phyloP scores from a whole-genome alignment of 164 flowering plant genomes.

The Stephania cephalantha region DNA sequence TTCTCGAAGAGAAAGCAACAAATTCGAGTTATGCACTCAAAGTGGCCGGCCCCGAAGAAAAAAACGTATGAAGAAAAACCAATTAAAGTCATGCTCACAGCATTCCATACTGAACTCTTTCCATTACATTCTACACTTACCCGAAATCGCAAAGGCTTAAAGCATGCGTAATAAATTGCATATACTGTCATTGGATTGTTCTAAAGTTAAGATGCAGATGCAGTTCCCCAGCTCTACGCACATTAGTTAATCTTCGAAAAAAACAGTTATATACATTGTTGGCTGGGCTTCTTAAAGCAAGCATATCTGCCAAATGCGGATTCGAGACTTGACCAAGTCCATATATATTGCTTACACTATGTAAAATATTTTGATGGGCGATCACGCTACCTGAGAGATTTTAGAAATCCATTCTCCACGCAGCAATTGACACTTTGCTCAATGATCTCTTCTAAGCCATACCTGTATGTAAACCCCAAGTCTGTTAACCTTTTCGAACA shows the following conservation, averaged over 20 bases:
- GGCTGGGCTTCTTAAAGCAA: not conserved
- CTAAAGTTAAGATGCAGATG: not conserved
- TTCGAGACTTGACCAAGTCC: not conserved
- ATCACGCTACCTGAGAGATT: constrained; percentile 5
- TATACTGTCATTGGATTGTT: too few species aligned
- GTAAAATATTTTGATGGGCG: not conserved
- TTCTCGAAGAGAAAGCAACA: too few species aligned
- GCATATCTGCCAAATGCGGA: not conserved
- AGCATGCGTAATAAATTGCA: not conserved
- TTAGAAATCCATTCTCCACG: constrained; percentile 40
- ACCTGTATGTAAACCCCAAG: constrained; percentile 53
- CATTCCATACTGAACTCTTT: not conserved
- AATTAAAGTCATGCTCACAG: not conserved
- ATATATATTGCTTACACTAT: not conserved
- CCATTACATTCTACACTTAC: not conserved
- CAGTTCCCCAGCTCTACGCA: not conserved
- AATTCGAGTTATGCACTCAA: too few species aligned
- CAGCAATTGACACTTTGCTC: constrained; percentile 34
- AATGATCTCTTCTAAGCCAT: constrained; percentile 41
- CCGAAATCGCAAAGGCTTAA: not conserved
- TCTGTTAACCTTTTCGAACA: constrained; percentile 56
- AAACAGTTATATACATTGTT: not conserved
- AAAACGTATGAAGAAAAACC: too few species aligned
- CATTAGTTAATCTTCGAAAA: not conserved
- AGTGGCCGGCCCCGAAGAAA: too few species aligned